phyloP scores from a whole-genome alignment of 2,329 filamentous ascomycete genomes.

The Boeremia lycopersici region DNA sequence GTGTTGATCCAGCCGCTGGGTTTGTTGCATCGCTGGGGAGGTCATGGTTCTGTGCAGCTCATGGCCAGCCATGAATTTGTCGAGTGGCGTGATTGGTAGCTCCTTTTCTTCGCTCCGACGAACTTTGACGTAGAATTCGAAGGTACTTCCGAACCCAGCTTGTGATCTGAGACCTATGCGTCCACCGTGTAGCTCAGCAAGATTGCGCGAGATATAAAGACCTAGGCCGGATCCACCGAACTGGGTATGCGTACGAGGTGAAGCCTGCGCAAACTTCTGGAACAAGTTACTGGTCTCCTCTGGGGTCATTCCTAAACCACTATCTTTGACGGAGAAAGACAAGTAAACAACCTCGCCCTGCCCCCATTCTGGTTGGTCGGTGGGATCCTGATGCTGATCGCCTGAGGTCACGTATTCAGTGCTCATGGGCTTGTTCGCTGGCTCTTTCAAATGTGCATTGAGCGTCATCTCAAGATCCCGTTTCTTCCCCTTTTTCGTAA shows the following conservation, averaged over 20 bases:
- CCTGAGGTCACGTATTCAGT: constrained; percentile 39
- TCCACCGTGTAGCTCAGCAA: constrained; percentile 36
- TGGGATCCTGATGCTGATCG: constrained; percentile 61
- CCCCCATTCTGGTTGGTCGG: constrained; percentile 9
- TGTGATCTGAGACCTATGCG: constrained; percentile 30
- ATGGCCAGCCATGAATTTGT: constrained; percentile 3
- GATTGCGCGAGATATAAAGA: constrained; percentile 34
- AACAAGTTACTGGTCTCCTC: constrained; percentile 13
- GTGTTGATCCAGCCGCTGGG: neutral
- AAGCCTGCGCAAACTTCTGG: constrained; percentile 16
- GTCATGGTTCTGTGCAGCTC: neutral
- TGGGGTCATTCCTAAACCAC: constrained; percentile 3
- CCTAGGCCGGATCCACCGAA: constrained; percentile 32
- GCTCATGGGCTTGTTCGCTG: constrained; percentile 15
- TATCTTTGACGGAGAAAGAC: constrained; percentile 16
- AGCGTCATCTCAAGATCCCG: constrained; percentile 10
- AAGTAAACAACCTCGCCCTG: constrained; percentile 7
- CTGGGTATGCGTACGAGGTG: constrained; percentile 56
- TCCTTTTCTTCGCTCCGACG: constrained; percentile 8
- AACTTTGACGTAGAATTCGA: constrained; percentile 31
- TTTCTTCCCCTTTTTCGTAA: constrained; percentile 26
- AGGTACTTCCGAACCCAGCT: constrained; percentile 29
- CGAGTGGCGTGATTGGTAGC: neutral
- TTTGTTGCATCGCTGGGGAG: constrained; percentile 9
- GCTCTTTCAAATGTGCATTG: constrained; percentile 5